Evolutionary conservation across 192 early-diverging fungal species (phyloP).

Genomic region (Haplosporangium gracile): DNA sequence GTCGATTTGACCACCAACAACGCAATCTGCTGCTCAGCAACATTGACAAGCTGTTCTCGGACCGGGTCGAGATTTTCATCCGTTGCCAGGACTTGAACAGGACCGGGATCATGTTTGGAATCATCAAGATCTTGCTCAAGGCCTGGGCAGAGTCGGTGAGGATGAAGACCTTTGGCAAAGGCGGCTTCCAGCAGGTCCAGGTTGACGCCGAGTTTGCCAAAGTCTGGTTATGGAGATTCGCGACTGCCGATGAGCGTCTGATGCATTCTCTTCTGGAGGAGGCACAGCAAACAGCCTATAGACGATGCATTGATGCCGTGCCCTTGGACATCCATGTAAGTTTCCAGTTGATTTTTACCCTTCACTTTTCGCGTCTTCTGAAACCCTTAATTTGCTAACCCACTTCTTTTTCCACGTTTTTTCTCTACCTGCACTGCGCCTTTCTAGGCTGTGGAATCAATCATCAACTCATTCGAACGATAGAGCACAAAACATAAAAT

Average conservation of each 20-base stretch:
- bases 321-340: slow-evolving; percentile 58
- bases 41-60: slow-evolving; percentile 80
- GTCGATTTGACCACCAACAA: slow-evolving; percentile 62
- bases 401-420: slow-evolving; percentile 7
- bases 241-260: slow-evolving; percentile 59
- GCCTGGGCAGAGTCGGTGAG: slow-evolving; percentile 71
- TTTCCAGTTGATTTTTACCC: background rate
- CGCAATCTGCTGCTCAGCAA: slow-evolving; percentile 66
- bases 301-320: slow-evolving; percentile 62
- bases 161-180: slow-evolving; percentile 60
- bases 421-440: background rate
- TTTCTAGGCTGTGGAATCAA: slow-evolving; percentile 30
- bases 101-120: slow-evolving; percentile 61
- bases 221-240: slow-evolving; percentile 61
- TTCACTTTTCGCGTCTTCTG: background rate
- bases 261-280: slow-evolving; percentile 65
- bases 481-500: slow-evolving; percentile 3
- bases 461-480: slow-evolving; percentile 29
- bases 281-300: slow-evolving; percentile 61
- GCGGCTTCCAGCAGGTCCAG: slow-evolving; percentile 75
- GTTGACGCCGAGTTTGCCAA: slow-evolving; percentile 73
- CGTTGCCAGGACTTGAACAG: slow-evolving; percentile 64
- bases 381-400: slow-evolving; percentile 10
- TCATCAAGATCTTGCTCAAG: slow-evolving; percentile 71
- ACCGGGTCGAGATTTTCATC: slow-evolving; percentile 75